phyloP scores from a whole-genome alignment of 2,329 filamentous ascomycete genomes.

The Microsporum audouinii region DNA sequence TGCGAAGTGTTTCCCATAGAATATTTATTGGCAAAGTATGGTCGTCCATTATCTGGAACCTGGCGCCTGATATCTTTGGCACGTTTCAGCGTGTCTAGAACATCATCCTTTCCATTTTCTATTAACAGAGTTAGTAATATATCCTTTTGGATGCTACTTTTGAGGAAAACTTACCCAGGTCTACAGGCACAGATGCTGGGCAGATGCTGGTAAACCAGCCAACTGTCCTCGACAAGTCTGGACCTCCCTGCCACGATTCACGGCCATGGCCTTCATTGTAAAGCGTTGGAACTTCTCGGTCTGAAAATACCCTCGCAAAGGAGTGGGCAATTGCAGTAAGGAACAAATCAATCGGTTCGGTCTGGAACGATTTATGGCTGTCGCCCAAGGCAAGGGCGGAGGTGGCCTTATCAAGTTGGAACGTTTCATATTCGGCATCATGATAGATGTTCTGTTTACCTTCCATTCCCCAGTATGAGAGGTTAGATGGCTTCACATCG shows the following conservation, averaged over 20 bases:
- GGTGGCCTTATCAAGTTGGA: conserved; percentile 23
- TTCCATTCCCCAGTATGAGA: conserved; percentile 31
- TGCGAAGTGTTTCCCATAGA: conserved; percentile 19
- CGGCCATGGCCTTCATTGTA: conserved; percentile 43
- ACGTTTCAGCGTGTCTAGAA: conserved; percentile 25
- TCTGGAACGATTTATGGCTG: conserved; percentile 26
- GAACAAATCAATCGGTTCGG: conserved; percentile 30
- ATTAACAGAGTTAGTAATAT: neutral
- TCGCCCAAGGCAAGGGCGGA: conserved; percentile 24
- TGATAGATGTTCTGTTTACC: conserved; percentile 24
- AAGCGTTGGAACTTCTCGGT: conserved; percentile 33
- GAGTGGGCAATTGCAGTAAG: conserved; percentile 32
- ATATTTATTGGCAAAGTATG: conserved; percentile 28
- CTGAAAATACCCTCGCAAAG: conserved; percentile 34
- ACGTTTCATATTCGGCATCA: conserved; percentile 25
- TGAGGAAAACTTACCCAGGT: conserved; percentile 7
- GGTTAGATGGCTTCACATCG: conserved; percentile 22
- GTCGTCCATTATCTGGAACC: conserved; percentile 22
- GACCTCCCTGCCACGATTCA: conserved; percentile 32
- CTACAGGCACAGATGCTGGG: conserved; percentile 29
- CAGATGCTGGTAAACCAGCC: conserved; percentile 43
- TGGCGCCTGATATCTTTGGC: conserved; percentile 31
- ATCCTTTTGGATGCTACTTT: neutral
- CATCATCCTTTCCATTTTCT: conserved; percentile 10
- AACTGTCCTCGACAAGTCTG: conserved; percentile 39